Evolutionary conservation across 306 rosid species (phyloP), one percentile per base, ranked within the genome.

Genomic region (Vigna unguiculata): DNA sequence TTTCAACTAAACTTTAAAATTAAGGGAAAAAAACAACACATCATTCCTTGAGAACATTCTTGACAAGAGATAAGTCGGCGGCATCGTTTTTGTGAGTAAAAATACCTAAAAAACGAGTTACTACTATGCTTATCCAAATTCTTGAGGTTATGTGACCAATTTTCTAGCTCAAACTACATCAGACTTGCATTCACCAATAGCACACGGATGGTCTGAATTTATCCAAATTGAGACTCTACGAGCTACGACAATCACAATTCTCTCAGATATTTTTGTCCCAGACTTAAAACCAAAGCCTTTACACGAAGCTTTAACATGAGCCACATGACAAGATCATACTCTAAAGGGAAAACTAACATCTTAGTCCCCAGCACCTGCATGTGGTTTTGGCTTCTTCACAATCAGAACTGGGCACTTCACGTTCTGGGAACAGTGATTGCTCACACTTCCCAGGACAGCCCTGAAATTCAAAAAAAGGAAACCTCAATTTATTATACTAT

Each of bases 391-490:
- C 83, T 72, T 90, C 88, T 85, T 92, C 47, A 92, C 96, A 3
- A 92, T 88, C 80, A 92, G 69, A 1, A 90, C 82, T 0, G 93
- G 96, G 74, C 97, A 92, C 72, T 85, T 88, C 36, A 81, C 96
- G 45, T 71, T 90, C 81, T 88, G 91, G 38, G 85, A 93, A 66
- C 96, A 87, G 20, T 90, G 79, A 77, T 84, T 88, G 86, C 96
- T 92, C 52, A 92, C 97, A 72, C 97, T 92, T 57, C 96, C 97
- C 20, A 88, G 85, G 1, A 92, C 83, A 54, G 88, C 84, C 85
- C 96, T 91, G 83, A 52, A 67, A 60, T 34, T 17, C 21, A 60
- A 10, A 12, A 12, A 41, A 28, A 68, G 34, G 46, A 47, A 7
- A 46, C 2, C 46, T 45, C 47, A 36, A 28, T 28, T 32, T 2